A percentile compares a stretch with the other conserved stretches of the same genome.
Conservation (phyloP, 129 eudicot species). For the Flaveria bidentis region DNA sequence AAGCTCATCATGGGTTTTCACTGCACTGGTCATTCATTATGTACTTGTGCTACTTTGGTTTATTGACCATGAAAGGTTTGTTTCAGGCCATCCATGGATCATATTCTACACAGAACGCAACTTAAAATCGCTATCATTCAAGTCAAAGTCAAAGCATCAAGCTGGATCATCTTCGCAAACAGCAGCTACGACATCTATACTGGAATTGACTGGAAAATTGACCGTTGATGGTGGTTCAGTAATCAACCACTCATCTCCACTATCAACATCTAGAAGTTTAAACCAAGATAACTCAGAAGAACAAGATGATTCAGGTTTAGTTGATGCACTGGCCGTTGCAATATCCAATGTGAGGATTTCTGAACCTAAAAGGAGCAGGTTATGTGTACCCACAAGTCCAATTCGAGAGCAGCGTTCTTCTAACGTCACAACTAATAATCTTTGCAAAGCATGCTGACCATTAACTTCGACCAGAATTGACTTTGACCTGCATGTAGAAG, state of each 20-base stretch:
- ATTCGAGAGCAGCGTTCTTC: slow-evolving; percentile 77
- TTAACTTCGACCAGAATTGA: slow-evolving; percentile 31
- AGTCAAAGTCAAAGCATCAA: slow-evolving; percentile 53
- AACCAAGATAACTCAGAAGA: slow-evolving; percentile 39
- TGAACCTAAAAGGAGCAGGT: slow-evolving; percentile 79
- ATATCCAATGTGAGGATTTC: slow-evolving; percentile 82
- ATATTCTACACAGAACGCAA: slow-evolving; percentile 77
- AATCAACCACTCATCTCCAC: slow-evolving; percentile 31
- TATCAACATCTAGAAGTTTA: slow-evolving; percentile 32
- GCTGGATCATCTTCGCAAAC: slow-evolving; percentile 38
- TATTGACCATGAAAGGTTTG: not conserved
- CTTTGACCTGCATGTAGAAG: slow-evolving; percentile 20
- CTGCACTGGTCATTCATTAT: not conserved
- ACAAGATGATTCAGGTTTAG: slow-evolving; percentile 61
- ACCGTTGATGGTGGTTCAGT: slow-evolving; percentile 23
- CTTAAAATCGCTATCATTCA: slow-evolving; percentile 49
- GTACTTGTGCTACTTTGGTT: not conserved
- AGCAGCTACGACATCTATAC: slow-evolving; percentile 33
- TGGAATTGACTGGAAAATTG: slow-evolving; percentile 44
- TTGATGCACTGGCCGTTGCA: slow-evolving; percentile 82
- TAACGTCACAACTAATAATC: slow-evolving; percentile 65
- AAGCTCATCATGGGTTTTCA: not conserved
- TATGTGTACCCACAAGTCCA: slow-evolving; percentile 68
- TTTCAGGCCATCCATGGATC: slow-evolving; percentile 93
- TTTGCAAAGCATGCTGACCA: slow-evolving; percentile 80